A percentile compares a stretch with the other conserved stretches of the same genome.
Evolutionary conservation across 345 rosid genomes (phyloP).

Genomic region (Sonneratia alba): DNA sequence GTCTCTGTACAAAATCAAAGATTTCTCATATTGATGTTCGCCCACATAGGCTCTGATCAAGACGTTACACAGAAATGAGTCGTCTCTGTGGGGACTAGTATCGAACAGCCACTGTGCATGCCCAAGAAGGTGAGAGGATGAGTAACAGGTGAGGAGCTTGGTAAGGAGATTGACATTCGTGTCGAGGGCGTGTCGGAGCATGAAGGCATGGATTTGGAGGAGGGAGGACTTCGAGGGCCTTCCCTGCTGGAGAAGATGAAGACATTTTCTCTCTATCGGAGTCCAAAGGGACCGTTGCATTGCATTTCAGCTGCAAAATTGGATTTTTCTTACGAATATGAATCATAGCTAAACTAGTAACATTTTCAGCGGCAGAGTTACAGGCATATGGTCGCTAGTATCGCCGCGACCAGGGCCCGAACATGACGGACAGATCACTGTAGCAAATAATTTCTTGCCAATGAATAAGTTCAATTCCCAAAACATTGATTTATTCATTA

Average conservation of each 20-base stretch:
- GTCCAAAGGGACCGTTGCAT: conserved; percentile 9
- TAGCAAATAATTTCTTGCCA: background rate
- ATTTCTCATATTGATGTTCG: conserved; percentile 25
- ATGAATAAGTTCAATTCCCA: background rate
- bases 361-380: too few relatives aligned
- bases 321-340: too few relatives aligned
- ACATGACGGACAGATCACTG: too few relatives aligned
- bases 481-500: background rate
- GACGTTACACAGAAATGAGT: conserved; percentile 51
- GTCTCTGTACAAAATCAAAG: conserved; percentile 40
- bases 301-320: background rate
- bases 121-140: conserved; percentile 18
- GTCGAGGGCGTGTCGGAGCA: conserved; percentile 48
- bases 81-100: conserved; percentile 36
- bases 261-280: conserved; percentile 42
- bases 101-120: conserved; percentile 59
- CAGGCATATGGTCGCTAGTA: too few relatives aligned
- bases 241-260: conserved; percentile 35
- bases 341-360: too few relatives aligned
- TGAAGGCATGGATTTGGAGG: conserved; percentile 55
- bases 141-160: conserved; percentile 35
- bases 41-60: conserved; percentile 54
- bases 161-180: conserved; percentile 50
- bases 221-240: conserved; percentile 23
- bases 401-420: background rate